phyloP scores from a whole-genome alignment of 169 alveolate genomes.

The Babesia bovis region DNA sequence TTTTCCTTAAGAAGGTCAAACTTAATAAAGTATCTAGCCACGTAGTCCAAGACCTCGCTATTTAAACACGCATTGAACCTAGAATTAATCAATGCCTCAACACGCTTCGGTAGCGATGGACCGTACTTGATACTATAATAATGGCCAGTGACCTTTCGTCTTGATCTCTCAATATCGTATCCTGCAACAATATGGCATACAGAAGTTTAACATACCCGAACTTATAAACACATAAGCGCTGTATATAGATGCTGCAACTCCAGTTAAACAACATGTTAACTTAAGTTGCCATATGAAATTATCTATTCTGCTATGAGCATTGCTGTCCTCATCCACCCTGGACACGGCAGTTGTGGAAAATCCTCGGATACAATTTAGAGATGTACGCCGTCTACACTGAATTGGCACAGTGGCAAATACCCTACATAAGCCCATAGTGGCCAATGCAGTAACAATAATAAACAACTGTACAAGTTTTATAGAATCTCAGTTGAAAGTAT shows the following conservation, averaged over 20 bases:
- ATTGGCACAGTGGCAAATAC: no score
- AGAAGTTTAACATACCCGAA: conserved; percentile 16
- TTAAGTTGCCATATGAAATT: conserved; percentile 49
- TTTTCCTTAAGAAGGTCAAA: conserved; percentile 42
- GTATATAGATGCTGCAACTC: conserved; percentile 14
- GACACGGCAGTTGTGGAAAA: not conserved
- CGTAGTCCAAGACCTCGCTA: not conserved
- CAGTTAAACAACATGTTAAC: conserved; percentile 2
- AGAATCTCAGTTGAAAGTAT: no score
- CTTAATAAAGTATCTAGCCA: conserved; percentile 45
- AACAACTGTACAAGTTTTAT: no score
- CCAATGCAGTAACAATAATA: no score
- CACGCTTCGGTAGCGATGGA: conserved; percentile 9
- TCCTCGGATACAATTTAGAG: no score
- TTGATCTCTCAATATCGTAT: conserved; percentile 22
- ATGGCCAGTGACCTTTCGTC: conserved; percentile 19
- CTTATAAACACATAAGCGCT: conserved; percentile 26
- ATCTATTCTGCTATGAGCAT: conserved; percentile 1
- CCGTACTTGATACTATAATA: conserved; percentile 46
- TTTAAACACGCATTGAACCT: conserved; percentile 18
- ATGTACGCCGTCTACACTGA: no score
- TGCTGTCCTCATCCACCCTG: conserved; percentile 2
- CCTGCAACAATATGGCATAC: conserved; percentile 13
- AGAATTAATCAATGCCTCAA: conserved; percentile 43
- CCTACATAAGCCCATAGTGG: no score